Base-by-base conservation (phyloP, 305 asterid species). In the Euphrasia arctica region DNA sequence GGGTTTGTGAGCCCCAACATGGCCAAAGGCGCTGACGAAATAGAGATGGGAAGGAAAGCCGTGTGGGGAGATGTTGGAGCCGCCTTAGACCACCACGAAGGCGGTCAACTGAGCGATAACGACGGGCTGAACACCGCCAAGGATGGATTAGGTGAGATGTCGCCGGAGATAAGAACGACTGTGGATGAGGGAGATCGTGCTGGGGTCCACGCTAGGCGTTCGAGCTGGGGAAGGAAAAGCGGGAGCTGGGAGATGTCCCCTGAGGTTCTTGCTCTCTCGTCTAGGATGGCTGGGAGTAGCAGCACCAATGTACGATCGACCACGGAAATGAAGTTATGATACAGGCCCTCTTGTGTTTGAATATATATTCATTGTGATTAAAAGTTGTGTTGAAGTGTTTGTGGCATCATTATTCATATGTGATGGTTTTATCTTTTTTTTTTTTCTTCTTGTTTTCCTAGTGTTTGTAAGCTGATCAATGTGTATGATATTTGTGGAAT, bases 221-320 rank as follows among this genome's bases (percentile, higher is more conserved):
- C 97, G 2, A 87, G 89, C 42, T 87, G 98, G 98, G 98, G 97
- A 41, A 80, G 96, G 77, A 87, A 83, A 74, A 85, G 97, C 28
- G 97, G 97, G 70, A 92, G 84, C 77, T 92, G 97, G 98, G 98
- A 92, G 61, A 89, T 90, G 94, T 85, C 98, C 2, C 97, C 97
- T 12, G 98, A 92, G 77, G 91, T 92, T 54, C 85, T 90, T 15
- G 90, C 98, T 39, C 62, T 92, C 79, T 88, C 98, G 13, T 84
- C 97, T 10, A 79, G 96, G 76, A 78, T 83, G 83, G 87, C 82
- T 54, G 91, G 87, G 32, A 79, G 84, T 51, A 76, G 92, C 74
- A 73, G 83, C 65, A 39, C 43, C 43, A 64, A 65, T n/a, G 22
- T 56, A 13, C 78, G 80, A 69, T 66, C 82, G 39, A 62, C 27